phyloP scores from a whole-genome alignment of 345 rosid genomes.

The Aegle marmelos region DNA sequence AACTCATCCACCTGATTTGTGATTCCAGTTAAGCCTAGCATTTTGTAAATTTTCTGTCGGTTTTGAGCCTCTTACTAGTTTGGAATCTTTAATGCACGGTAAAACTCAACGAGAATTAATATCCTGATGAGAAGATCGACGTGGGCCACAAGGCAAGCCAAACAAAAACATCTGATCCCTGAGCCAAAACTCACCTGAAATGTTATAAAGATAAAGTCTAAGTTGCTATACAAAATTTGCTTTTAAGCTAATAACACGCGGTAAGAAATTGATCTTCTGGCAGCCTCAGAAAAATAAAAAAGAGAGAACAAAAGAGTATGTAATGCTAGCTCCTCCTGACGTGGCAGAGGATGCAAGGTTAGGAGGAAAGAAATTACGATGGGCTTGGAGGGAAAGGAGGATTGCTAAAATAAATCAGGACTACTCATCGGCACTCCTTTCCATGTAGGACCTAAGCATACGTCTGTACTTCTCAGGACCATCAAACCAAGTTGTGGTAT shows the following conservation, averaged over 20 bases:
- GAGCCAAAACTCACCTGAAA: background rate
- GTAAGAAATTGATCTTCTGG: background rate
- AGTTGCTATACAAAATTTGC: background rate
- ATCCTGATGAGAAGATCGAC: too few relatives aligned
- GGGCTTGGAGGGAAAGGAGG: background rate
- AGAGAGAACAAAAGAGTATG: background rate
- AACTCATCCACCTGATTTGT: too few relatives aligned
- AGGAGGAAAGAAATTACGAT: background rate
- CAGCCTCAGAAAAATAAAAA: background rate
- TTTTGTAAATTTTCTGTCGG: too few relatives aligned
- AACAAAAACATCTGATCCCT: background rate
- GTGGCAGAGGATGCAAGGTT: background rate
- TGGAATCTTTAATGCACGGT: too few relatives aligned
- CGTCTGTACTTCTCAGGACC: conserved; percentile 58
- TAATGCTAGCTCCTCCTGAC: background rate
- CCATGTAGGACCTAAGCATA: conserved; percentile 22
- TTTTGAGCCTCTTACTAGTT: too few relatives aligned
- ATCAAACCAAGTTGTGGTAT: conserved; percentile 68
- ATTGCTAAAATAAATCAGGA: background rate
- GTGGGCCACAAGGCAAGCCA: too few relatives aligned
- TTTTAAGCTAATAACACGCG: background rate
- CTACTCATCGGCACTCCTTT: conserved; percentile 7
- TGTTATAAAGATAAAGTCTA: background rate
- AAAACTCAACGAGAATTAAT: too few relatives aligned
- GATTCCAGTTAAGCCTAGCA: too few relatives aligned